Base-by-base conservation (phyloP, 2,329 filamentous ascomycete genomes). In the Exophiala dermatitidis region DNA sequence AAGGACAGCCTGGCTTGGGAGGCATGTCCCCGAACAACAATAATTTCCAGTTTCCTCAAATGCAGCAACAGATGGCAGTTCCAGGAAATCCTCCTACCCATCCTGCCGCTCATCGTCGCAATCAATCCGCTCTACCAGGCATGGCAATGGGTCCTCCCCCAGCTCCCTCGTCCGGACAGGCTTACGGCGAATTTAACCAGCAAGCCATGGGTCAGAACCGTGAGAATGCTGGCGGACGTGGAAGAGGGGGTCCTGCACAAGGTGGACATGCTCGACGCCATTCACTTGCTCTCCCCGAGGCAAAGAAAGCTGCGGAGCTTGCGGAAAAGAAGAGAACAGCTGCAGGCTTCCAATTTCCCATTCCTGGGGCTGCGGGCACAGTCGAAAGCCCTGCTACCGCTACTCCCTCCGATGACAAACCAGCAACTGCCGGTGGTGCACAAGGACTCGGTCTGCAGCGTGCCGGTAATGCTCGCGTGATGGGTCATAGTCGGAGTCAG, bases 261-360 rank as follows among this genome's bases (percentile, higher is more conserved):
- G 72, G 83, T 65, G 91, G 91, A 57, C 93, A 98, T 69, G 86
- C 94, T 71, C 84, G 93, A 67, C 85, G 93, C 71, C 93, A 98
- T 73, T 98, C 93, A 19, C 78, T 98, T 60, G 93, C 90, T 59
- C 77, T 98, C 60, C 88, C 90, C 36, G 93, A 98, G 71, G 93
- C 93, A 46, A 97, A 95, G 74, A 97, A 96, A 75, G 93, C 93
- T 45, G 93, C 93, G 53, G 93, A 98, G 70, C 74, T 95, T 60
- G 93, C 93, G 46, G 93, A 98, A 73, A 91, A 95, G 77, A 96
- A 96, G 75, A 81, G 90, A 70, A 95, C 91, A 51, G 90, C 90
- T 57, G 90, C 88, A 59, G 90, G 84, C 53, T 98, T 97, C 72
- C 90, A 95, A 68, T 98, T 98, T 69, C 91, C 93, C 10, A 82